Evolutionary conservation across 495 filamentous ascomycete genomes (phyloP).

Genomic region (Penicillium soppii): DNA sequence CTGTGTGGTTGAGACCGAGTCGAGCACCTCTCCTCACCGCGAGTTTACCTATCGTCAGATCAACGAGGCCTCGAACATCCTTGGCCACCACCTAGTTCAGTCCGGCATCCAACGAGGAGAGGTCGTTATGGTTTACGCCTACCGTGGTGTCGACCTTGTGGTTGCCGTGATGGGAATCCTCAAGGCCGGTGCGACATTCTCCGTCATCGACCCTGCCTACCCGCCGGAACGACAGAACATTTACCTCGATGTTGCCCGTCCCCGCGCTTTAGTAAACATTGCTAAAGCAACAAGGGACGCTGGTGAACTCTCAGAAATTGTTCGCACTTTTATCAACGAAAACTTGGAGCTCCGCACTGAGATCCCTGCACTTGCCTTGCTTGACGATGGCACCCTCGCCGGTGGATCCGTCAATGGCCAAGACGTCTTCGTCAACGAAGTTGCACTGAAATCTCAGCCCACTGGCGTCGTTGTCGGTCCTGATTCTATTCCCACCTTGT

Average conservation of each 20-base stretch:
- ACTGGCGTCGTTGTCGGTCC: constrained; percentile 85
- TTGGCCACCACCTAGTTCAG: constrained; percentile 75
- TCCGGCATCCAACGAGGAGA: constrained; percentile 76
- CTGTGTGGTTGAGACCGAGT: constrained; percentile 83
- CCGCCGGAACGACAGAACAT: constrained; percentile 86
- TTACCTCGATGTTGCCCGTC: constrained; percentile 85
- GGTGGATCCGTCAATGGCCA: constrained; percentile 65
- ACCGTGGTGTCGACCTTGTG: constrained; percentile 60
- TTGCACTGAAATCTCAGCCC: constrained; percentile 50
- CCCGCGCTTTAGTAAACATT: constrained; percentile 76
- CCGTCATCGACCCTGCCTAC: constrained; percentile 84
- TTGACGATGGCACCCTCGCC: constrained; percentile 68
- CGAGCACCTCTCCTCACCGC: constrained; percentile 55
- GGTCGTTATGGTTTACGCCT: constrained; percentile 90
- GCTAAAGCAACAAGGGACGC: constrained; percentile 75
- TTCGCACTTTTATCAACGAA: constrained; percentile 72
- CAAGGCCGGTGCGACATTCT: constrained; percentile 49
- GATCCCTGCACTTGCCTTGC: constrained; percentile 72
- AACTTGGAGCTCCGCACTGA: constrained; percentile 72
- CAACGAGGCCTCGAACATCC: constrained; percentile 75
- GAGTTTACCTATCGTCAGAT: constrained; percentile 88
- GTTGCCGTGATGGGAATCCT: constrained; percentile 57
- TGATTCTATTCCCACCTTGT: constrained; percentile 79
- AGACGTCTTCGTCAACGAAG: constrained; percentile 63
- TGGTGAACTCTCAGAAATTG: constrained; percentile 64